Conservation (phyloP, 2,329 filamentous ascomycete species). For the Aquanectria penicillioides region DNA sequence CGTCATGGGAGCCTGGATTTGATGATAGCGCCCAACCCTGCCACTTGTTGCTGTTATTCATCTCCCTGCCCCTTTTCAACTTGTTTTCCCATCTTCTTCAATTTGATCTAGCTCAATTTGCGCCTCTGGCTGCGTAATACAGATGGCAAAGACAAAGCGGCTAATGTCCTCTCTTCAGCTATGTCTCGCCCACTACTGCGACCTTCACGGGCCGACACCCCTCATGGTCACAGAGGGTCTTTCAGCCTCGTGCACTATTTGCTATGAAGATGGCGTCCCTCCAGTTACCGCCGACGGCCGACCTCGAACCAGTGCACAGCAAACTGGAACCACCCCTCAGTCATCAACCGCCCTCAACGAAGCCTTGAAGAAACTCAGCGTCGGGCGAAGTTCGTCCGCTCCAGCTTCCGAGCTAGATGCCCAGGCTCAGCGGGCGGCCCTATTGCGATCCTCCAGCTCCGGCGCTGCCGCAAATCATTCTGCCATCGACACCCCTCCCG, state of each 20-base stretch:
- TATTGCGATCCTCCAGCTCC: conserved; percentile 52
- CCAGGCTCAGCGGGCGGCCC: conserved; percentile 53
- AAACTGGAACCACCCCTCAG: conserved; percentile 45
- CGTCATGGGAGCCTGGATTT: conserved; percentile 36
- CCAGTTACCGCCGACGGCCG: conserved; percentile 42
- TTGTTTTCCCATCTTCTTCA: neutral
- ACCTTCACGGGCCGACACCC: conserved; percentile 74
- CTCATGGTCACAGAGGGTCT: conserved; percentile 76
- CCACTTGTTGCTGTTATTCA: conserved; percentile 27
- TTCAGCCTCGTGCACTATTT: conserved; percentile 68
- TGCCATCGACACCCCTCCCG: conserved; percentile 66
- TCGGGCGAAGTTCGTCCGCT: conserved; percentile 56
- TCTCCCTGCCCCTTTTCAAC: conserved; percentile 15
- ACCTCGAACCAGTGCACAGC: conserved; percentile 53
- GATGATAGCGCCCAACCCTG: conserved; percentile 27
- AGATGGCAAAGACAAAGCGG: conserved; percentile 42
- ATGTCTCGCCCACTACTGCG: conserved; percentile 77
- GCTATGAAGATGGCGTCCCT: conserved; percentile 57
- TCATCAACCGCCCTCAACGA: conserved; percentile 55
- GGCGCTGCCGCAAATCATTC: conserved; percentile 50
- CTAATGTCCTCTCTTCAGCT: conserved; percentile 62
- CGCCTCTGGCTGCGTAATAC: conserved; percentile 21
- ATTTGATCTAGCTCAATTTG: conserved; percentile 11
- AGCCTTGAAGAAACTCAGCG: conserved; percentile 58
- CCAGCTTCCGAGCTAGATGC: conserved; percentile 57